These are phyloP conservation scores for Sporothrix brunneoviolacea DNA, from an alignment of 2,329 filamentous ascomycete species.

Conservation along the genomic window DNA sequence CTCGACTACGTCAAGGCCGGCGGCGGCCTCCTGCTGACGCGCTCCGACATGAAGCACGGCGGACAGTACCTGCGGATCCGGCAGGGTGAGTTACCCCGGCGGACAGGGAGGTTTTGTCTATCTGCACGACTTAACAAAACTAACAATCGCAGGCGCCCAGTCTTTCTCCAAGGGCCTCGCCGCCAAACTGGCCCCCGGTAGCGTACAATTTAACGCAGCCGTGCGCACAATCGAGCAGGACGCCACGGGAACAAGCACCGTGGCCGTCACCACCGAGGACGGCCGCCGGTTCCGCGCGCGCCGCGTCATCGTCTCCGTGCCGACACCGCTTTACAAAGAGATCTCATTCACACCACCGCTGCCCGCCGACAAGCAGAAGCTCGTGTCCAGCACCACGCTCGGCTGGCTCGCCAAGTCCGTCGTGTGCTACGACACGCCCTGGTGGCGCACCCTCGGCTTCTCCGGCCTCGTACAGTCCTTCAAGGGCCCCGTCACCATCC, in stretches of 20 bases:
- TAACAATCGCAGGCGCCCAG: no score
- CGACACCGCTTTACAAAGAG: constrained; percentile 10
- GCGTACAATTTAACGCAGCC: no score
- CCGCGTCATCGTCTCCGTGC: constrained; percentile 15
- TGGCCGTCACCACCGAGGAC: no score
- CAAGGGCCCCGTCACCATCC: constrained; percentile 2
- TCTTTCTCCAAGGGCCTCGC: no score
- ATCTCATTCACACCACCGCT: constrained; percentile 43
- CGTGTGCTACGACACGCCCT: constrained; percentile 33
- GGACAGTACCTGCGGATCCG: constrained; percentile 45
- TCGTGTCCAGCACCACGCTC: constrained; percentile 27
- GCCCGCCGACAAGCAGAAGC: constrained; percentile 21
- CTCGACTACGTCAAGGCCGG: constrained; percentile 49
- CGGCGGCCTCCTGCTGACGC: constrained; percentile 44
- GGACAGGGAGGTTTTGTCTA: no score
- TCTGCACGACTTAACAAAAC: no score
- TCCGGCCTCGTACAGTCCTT: constrained; percentile 32
- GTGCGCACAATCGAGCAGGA: constrained; percentile 10
- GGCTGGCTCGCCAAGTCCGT: constrained; percentile 49
- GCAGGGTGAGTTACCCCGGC: no score
- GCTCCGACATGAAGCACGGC: constrained; percentile 45
- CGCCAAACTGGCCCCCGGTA: no score
- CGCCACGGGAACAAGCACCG: no score
- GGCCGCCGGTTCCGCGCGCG: no score
- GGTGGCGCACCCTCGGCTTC: constrained; percentile 31